Conservation (phyloP, 257 asterid species). For the Paraleonurus japonicus region DNA sequence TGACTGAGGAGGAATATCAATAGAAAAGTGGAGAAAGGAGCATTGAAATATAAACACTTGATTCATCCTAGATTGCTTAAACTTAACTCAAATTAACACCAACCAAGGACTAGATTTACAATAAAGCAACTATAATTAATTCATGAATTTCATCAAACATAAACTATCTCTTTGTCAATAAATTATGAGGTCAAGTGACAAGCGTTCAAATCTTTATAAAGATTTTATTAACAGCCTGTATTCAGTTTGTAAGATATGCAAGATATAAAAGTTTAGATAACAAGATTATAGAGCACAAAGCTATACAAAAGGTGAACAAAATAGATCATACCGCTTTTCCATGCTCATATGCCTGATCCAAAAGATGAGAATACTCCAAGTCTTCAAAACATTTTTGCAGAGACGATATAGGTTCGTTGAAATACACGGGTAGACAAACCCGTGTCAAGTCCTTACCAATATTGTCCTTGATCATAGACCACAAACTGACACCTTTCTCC, state of each 20-base stretch:
- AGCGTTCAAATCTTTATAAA: background rate
- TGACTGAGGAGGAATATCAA: background rate
- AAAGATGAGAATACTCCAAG: slow-evolving; percentile 83
- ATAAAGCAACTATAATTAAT: background rate
- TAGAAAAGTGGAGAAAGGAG: background rate
- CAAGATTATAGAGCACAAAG: background rate
- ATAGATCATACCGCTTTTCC: slow-evolving; percentile 75
- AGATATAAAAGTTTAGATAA: background rate
- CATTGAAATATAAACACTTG: background rate
- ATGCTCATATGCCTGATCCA: slow-evolving; percentile 85
- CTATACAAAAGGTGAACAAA: slow-evolving; percentile 7
- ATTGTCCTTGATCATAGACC: slow-evolving; percentile 97
- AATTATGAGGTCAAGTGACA: slow-evolving; percentile 13
- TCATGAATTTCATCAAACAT: background rate
- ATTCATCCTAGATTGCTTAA: background rate
- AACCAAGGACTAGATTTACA: background rate
- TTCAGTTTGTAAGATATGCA: background rate
- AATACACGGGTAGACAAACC: slow-evolving; percentile 92
- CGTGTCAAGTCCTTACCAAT: slow-evolving; percentile 90
- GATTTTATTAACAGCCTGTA: background rate
- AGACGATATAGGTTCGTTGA: slow-evolving; percentile 89
- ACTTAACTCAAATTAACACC: background rate
- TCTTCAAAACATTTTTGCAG: slow-evolving; percentile 91
- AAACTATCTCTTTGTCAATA: background rate
- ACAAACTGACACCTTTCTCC: slow-evolving; percentile 86